Conservation (phyloP, 2,329 filamentous ascomycete genomes). For the Xylaria sp. region DNA sequence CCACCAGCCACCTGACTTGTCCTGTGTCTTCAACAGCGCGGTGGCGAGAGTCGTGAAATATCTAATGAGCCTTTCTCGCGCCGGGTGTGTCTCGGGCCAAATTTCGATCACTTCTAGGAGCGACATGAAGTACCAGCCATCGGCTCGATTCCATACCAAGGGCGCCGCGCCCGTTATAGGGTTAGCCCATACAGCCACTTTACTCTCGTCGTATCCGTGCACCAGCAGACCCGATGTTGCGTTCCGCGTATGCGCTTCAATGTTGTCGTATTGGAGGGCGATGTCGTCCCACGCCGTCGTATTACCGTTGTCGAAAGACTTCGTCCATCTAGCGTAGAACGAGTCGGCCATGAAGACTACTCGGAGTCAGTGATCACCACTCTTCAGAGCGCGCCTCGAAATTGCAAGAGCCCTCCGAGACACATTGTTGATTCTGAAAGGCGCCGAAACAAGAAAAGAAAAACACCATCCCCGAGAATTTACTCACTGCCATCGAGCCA, state of each 20-base stretch:
- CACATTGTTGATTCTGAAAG: background rate
- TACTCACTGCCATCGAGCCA: constrained; percentile 62
- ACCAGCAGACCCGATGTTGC: constrained; percentile 55
- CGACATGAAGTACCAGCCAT: constrained; percentile 62
- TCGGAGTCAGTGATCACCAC: background rate
- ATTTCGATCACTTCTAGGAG: constrained; percentile 60
- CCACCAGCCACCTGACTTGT: constrained; percentile 65
- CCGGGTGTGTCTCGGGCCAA: constrained; percentile 51
- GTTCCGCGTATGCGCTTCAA: constrained; percentile 55
- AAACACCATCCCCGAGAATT: background rate
- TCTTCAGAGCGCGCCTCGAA: background rate
- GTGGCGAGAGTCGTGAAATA: constrained; percentile 56
- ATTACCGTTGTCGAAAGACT: constrained; percentile 52
- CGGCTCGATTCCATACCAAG: constrained; percentile 61
- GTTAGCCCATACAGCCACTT: constrained; percentile 60
- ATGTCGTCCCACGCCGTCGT: constrained; percentile 57
- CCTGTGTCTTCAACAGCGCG: constrained; percentile 55
- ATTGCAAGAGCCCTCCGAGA: background rate
- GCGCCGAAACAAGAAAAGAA: background rate
- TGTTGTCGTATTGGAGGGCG: constrained; percentile 54
- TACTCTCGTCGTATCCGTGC: constrained; percentile 63
- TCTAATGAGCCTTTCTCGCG: constrained; percentile 50
- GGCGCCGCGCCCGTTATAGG: constrained; percentile 58
- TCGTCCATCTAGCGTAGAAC: constrained; percentile 56
- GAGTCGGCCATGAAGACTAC: constrained; percentile 58